Evolutionary conservation across 164 flowering plant genomes (phyloP).

Genomic region (Euptelea pleiosperma): DNA sequence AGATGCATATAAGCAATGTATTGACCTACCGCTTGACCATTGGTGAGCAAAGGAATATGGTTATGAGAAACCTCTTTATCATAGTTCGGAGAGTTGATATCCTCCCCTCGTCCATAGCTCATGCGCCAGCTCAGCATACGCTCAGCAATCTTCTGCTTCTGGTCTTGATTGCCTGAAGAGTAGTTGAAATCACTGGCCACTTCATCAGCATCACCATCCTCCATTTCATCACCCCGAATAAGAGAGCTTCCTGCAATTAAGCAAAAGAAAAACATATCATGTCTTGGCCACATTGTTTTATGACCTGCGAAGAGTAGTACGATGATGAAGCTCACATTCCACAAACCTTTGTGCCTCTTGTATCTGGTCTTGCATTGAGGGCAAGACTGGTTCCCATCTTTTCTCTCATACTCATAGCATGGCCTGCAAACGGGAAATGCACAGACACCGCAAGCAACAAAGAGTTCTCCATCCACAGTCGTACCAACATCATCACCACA

Average conservation of each 20-base stretch:
- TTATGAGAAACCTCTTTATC: constrained; percentile 67
- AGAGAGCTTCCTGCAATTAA: constrained; percentile 37
- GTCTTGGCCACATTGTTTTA: no score
- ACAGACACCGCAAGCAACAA: constrained; percentile 55
- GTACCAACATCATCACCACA: constrained; percentile 46
- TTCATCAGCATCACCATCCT: constrained; percentile 37
- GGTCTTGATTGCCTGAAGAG: constrained; percentile 42
- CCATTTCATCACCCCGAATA: constrained; percentile 44
- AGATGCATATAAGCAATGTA: not conserved
- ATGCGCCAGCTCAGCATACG: constrained; percentile 32
- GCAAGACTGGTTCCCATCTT: constrained; percentile 50
- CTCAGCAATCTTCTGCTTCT: constrained; percentile 32
- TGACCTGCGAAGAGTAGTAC: no score
- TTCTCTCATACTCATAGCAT: constrained; percentile 58
- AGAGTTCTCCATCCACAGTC: constrained; percentile 39
- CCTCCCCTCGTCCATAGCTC: constrained; percentile 66
- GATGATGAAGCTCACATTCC: no score
- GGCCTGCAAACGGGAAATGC: constrained; percentile 61
- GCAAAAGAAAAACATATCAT: no score
- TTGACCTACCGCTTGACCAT: constrained; percentile 40
- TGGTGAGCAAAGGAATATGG: constrained; percentile 60
- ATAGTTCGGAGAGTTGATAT: constrained; percentile 49
- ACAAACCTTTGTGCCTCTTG: constrained; percentile 49
- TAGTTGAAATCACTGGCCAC: constrained; percentile 41
- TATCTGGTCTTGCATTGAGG: constrained; percentile 62